Evolutionary conservation across 2,329 filamentous ascomycete genomes (phyloP), one percentile per base, ranked within the genome.

Genomic region (Colletotrichum trifolii): DNA sequence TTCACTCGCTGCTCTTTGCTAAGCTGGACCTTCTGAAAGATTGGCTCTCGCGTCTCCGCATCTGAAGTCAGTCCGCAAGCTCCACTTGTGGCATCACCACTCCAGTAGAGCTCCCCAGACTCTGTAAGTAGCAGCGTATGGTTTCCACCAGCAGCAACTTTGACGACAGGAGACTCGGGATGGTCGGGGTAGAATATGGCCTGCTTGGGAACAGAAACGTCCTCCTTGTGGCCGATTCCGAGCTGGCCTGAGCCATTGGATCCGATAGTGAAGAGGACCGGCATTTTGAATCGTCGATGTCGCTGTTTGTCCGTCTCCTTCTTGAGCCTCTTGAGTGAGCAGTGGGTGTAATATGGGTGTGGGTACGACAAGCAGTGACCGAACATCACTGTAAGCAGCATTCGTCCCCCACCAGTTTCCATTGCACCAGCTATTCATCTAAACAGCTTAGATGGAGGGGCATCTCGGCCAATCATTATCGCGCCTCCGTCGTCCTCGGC

Each of bases 241-340:
- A 94, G 82, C 73, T 94, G 91, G 39, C 90, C 90, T 1, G 89
- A 92, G 48, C 91, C 89, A 71, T 94, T 94, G 5, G 92, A 94
- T 38, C 91, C 91, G 50, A 94, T 82, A 2, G 91, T 85, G 71
- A 89, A 92, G 15, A 92, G 74, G 2, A 78, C 76, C n/a, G 81
- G 75, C 83, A 88, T 85, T 11, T 35, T 47, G 15, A 8, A 33
- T n/a, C 13, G 13, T 36, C 13, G 6, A 15, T n/a, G 35, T 33
- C 40, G n/a, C 12, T 25, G 9, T 34, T 36, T 35, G 6, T 6
- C 46, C 9, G n/a, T 8, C 46, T 8, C 46, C 35, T 46, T 40
- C 8, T 6, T 35, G 3, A 17, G 12, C 43, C 8, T 46, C 43
- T 6, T 10, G 25, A 15, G 42, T 7, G 42, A 8, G 43, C 25